phyloP scores from a whole-genome alignment of 495 filamentous ascomycete genomes.

The Oleoguttula mirabilis region DNA sequence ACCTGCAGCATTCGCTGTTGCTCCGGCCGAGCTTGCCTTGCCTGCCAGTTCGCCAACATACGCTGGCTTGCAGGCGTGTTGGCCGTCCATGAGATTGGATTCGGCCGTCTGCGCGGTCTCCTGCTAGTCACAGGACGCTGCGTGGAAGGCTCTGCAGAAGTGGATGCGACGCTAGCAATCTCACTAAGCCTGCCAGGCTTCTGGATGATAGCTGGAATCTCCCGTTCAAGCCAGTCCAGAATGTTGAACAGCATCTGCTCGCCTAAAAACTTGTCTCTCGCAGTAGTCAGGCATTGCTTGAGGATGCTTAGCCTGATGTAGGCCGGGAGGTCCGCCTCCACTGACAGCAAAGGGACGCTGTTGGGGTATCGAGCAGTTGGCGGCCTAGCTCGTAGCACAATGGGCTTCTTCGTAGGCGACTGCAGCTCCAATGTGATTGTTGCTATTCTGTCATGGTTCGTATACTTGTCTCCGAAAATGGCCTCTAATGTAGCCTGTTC shows the following conservation, averaged over 20 bases:
- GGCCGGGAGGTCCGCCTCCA: constrained; percentile 62
- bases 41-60: constrained; percentile 41
- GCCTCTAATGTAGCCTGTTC: constrained; percentile 69
- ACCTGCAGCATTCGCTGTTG: constrained; percentile 59
- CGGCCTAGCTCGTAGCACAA: constrained; percentile 40
- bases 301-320: constrained; percentile 87
- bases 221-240: constrained; percentile 76
- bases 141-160: constrained; percentile 28
- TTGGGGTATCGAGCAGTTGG: constrained; percentile 55
- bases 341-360: constrained; percentile 59
- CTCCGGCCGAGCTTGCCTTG: constrained; percentile 41
- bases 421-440: constrained; percentile 45
- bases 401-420: constrained; percentile 18
- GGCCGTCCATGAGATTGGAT: constrained; percentile 28
- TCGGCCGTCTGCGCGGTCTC: constrained; percentile 10
- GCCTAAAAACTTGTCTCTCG: constrained; percentile 54
- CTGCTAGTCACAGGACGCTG: constrained; percentile 11
- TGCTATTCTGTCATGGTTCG: constrained; percentile 39
- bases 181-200: constrained; percentile 72
- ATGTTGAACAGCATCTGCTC: constrained; percentile 83
- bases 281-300: constrained; percentile 59
- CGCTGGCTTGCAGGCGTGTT: constrained; percentile 33
- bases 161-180: constrained; percentile 55
- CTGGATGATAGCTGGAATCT: constrained; percentile 63
- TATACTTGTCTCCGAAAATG: constrained; percentile 61